Evolutionary conservation across 495 filamentous ascomycete species (phyloP).

Genomic region (Lepraria neglecta): DNA sequence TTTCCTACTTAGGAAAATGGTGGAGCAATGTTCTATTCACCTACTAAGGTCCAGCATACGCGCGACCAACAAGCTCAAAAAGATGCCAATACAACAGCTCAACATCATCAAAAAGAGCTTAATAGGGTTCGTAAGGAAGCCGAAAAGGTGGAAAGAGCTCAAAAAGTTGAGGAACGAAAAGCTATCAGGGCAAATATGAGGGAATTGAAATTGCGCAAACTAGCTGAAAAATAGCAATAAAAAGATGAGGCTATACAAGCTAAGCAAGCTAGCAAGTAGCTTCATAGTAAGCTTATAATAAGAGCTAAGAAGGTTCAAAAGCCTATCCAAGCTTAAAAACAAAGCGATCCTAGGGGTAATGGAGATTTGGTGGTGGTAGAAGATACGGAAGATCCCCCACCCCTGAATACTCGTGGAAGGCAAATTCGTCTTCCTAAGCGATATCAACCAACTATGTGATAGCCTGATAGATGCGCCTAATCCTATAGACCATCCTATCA

Average conservation of each 20-base stretch:
- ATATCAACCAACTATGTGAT: background rate
- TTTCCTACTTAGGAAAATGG: background rate
- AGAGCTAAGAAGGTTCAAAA: constrained; percentile 1
- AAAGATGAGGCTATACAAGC: background rate
- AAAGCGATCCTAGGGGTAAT: background rate
- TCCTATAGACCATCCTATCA: background rate
- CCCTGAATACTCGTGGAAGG: background rate
- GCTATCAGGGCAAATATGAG: background rate
- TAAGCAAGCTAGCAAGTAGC: background rate
- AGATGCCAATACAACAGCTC: background rate
- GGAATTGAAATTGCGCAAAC: background rate
- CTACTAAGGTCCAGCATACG: background rate
- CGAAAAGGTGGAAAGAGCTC: background rate
- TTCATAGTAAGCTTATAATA: background rate
- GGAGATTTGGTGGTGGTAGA: background rate
- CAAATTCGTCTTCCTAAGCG: constrained; percentile 2
- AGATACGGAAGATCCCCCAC: background rate
- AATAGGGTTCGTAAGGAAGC: background rate
- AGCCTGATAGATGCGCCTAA: background rate
- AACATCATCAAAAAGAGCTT: background rate
- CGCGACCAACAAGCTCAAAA: background rate
- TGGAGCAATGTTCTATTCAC: constrained; percentile 3
- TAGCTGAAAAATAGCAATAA: background rate
- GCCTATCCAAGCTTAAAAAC: background rate
- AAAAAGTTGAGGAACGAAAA: background rate